Base-by-base conservation (phyloP, 1,284 basidiomycete species). In the Moesziomyces sp. region DNA sequence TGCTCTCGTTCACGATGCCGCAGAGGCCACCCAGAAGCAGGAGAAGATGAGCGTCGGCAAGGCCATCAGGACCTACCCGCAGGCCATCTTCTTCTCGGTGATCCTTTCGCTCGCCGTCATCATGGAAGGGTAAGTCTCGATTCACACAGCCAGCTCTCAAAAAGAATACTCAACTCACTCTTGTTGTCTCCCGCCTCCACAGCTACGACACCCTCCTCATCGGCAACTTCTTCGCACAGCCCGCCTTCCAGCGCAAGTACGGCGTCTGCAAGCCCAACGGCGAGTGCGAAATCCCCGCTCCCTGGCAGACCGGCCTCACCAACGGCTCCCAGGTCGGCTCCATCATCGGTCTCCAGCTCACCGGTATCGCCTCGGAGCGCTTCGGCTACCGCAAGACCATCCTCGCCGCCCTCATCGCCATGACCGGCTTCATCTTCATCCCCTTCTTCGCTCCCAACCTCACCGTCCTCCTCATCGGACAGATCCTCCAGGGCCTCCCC, bases 1-100 rank as follows among this genome's bases (percentile, higher is more conserved):
- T 62, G 72, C 80, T 38, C 72, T 85, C 62, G 69, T 85, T 58
- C 67, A 81, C 47, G 84, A 85, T 66, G 86, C 85, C 40, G 81
- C 82, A 18, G 78, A 78, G 62, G 85, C 84, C 23, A 85, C 85
- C 46, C 60, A 65, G 16, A 38, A 49, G 11, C 77, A 74, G 33
- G 86, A 86, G 77, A 85, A 86, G 62, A 83, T 85, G 83, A 79
- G 83, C 58, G 51, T 85, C 43, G 28, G 64, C 28, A 78, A 87
- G 54, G 86, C 86, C 10, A 79, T 87, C 69, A 56, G 63, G 16
- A 79, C 80, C 23, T 85, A 87, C 81, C 84, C 83, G 60, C 86
- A 83, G 58, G 87, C 86, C 24, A 84, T 86, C 46, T 74, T 86
- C 33, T 87, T 85, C 85, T 84, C 83, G 35, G 71, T 86, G 56